Conservation (phyloP, 176 grass and related monocot species). For the Miscanthus lutarioriparius region DNA sequence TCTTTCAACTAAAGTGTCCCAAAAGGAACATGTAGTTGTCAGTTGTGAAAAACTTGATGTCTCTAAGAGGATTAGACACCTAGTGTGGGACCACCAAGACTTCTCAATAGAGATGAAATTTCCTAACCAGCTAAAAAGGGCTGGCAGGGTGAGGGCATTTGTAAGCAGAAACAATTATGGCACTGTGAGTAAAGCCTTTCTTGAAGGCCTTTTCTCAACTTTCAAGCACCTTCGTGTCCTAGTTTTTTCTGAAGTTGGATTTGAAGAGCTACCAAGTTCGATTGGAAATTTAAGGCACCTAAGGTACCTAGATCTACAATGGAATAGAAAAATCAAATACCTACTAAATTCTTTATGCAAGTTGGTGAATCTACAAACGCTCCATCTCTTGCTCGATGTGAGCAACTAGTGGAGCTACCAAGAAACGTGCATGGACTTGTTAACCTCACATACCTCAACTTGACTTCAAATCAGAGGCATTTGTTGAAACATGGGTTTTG, state of each 20-base stretch:
- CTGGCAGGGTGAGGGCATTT: conserved; percentile 6
- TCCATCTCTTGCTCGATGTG: background rate
- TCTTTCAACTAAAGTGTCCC: background rate
- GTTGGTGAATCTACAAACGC: conserved; percentile 5
- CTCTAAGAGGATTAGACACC: background rate
- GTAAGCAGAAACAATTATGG: background rate
- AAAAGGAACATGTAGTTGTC: background rate
- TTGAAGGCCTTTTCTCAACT: conserved; percentile 5
- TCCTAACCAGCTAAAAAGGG: background rate
- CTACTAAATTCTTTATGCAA: background rate
- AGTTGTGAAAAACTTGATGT: background rate
- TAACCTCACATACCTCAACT: background rate
- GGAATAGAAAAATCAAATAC: background rate
- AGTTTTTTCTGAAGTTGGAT: background rate
- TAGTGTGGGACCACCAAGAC: background rate
- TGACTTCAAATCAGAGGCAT: conserved; percentile 17
- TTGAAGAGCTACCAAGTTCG: conserved; percentile 13
- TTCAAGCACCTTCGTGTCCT: background rate
- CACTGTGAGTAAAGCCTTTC: conserved; percentile 12
- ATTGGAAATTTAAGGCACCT: conserved; percentile 10
- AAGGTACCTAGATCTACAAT: conserved; percentile 17
- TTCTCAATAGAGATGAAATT: background rate
- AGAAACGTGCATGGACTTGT: background rate
- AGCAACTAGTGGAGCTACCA: background rate
- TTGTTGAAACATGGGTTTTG: background rate